Conservation (phyloP, 495 filamentous ascomycete species). For the Lepidopterella palustris region DNA sequence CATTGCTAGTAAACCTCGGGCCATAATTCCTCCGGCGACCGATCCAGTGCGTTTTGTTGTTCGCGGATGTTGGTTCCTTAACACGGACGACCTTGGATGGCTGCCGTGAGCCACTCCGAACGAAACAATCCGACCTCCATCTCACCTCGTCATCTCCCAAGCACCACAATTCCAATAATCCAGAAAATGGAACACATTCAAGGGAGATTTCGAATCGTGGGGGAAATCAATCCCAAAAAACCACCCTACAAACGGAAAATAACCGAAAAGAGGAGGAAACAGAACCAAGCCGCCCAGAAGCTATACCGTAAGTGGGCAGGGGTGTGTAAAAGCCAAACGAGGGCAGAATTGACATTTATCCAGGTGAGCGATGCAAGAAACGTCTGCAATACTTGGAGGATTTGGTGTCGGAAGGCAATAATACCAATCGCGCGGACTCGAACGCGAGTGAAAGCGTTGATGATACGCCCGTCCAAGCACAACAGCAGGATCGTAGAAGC, state of each 20-base stretch:
- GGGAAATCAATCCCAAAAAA: not conserved
- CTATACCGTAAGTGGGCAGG: constrained; percentile 9
- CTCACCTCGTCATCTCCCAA: not conserved
- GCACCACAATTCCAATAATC: not conserved
- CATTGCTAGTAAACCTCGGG: no score
- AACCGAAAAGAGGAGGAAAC: constrained; percentile 14
- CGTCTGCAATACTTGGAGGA: constrained; percentile 8
- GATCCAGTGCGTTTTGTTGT: not conserved
- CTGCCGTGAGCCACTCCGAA: not conserved
- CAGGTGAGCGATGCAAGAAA: constrained; percentile 14
- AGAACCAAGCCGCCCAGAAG: constrained; percentile 15
- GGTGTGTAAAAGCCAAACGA: not conserved
- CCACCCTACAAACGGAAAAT: constrained; percentile 11
- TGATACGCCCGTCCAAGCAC: no score
- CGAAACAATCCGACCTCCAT: not conserved
- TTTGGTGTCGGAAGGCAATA: not conserved
- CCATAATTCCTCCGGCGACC: not conserved
- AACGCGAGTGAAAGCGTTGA: no score
- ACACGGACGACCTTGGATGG: no score
- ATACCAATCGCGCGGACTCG: no score
- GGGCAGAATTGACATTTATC: not conserved
- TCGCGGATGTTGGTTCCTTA: not conserved
- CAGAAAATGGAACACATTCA: not conserved
- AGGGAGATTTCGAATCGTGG: not conserved
- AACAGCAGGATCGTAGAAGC: no score